Conservation (phyloP, 805 yeast species). For the Yamadazyma olivae region DNA sequence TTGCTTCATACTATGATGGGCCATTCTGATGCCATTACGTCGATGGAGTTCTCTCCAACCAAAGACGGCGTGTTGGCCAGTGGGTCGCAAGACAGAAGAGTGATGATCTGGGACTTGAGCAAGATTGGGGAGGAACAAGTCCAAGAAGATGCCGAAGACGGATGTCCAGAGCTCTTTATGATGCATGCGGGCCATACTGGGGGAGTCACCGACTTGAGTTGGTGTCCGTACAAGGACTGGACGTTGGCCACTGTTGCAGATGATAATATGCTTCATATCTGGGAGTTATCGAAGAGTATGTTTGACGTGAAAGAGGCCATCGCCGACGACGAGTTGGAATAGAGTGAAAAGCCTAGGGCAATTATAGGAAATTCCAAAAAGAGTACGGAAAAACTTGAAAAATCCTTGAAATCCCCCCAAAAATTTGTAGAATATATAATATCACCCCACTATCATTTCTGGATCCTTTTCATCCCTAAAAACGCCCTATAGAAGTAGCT, state of each 20-base stretch:
- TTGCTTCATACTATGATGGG: conserved; percentile 74
- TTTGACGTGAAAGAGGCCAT: conserved; percentile 13
- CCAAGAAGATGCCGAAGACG: conserved; percentile 88
- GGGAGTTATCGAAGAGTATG: conserved; percentile 45
- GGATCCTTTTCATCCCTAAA: no score
- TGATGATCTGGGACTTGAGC: conserved; percentile 76
- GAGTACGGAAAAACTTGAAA: no score
- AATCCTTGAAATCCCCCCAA: no score
- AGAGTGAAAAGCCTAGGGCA: no score
- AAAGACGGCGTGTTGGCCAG: conserved; percentile 76
- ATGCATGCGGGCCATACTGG: conserved; percentile 93
- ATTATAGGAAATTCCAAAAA: background rate
- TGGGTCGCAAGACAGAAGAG: conserved; percentile 73
- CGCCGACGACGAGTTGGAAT: conserved; percentile 6
- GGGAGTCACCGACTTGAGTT: conserved; percentile 66
- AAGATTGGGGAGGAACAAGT: conserved; percentile 82
- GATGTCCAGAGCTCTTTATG: conserved; percentile 83
- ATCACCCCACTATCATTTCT: no score
- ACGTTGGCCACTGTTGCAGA: conserved; percentile 63
- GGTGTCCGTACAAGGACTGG: conserved; percentile 76
- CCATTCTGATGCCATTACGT: conserved; percentile 69
- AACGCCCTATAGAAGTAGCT: background rate
- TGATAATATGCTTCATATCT: conserved; percentile 58
- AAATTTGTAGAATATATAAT: no score
- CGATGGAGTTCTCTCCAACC: conserved; percentile 75